Evolutionary conservation across 2,329 filamentous ascomycete species (phyloP).

Genomic region (Coniochaeta hoffmannii): DNA sequence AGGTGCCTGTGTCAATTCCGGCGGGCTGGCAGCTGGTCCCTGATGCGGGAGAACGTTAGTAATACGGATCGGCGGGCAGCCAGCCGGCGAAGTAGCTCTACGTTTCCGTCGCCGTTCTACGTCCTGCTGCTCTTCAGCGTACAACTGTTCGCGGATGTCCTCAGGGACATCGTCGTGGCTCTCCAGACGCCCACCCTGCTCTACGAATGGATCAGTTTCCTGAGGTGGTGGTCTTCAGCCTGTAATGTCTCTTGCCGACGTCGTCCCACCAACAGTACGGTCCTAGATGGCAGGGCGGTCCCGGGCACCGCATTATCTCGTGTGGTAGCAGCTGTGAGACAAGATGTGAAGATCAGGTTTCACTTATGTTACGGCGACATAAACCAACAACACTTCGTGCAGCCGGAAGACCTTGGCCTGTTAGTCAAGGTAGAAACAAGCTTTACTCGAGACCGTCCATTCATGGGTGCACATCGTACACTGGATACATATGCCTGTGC

Average conservation of each 20-base stretch:
- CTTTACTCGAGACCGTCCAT: too few species aligned
- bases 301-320: background rate
- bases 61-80: conserved; percentile 4
- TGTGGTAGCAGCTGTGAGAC: background rate
- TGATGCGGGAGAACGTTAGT: conserved; percentile 8
- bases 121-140: conserved; percentile 9
- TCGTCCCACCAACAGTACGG: conserved; percentile 5
- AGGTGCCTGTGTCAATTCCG: background rate
- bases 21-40: background rate
- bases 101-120: conserved; percentile 6
- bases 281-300: conserved; percentile 4
- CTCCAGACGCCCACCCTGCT: conserved; percentile 5
- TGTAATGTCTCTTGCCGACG: conserved; percentile 3
- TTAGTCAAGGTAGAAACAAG: too few species aligned
- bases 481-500: too few species aligned
- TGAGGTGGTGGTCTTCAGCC: conserved; percentile 5
- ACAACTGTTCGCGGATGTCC: conserved; percentile 6
- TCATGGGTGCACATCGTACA: too few species aligned
- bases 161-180: conserved; percentile 6
- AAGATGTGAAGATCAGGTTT: too few species aligned
- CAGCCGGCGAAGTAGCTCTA: conserved; percentile 1
- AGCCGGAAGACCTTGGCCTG: too few species aligned
- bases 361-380: too few species aligned
- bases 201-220: conserved; percentile 1
- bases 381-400: too few species aligned